Evolutionary conservation across 257 asterid genomes (phyloP), one percentile per base, ranked within the genome.

Genomic region (Haberlea rhodopensis): DNA sequence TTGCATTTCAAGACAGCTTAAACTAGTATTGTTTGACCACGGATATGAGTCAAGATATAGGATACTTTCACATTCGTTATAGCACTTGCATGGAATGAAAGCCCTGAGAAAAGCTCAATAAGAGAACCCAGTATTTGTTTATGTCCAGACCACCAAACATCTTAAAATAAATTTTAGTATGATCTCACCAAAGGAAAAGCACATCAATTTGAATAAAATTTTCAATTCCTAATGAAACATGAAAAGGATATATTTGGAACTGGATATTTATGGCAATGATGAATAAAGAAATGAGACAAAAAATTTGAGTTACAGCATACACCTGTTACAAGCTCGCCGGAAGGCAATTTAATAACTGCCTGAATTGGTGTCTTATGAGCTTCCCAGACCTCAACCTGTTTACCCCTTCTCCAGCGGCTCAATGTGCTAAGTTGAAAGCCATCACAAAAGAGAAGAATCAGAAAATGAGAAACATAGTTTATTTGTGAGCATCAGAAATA

Each of bases 271-370:
- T 40, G 20, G 15, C 16, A 37, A 31, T 53, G 48, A 27, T n/a
- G 23, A 48, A 52, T 54, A 15, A 66, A 70, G 3, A 28, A 72
- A 26, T 16, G 31, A 70, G 40, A 51, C 58, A 64, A 62, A 73
- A 68, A 52, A 29, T 15, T 31, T 61, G 2, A 24, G 25, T 53
- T 23, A 60, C 58, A 61, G n/a, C 11, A 31, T 55, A 43, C 63
- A 84, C 99, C 97, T 73, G 99, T 90, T 37, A 83, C 91, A 76
- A 94, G 82, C 79, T 86, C 96, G 40, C 99, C 96, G 11, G 97
- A 86, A 62, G 99, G 95, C 72, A 90, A 76, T 79, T 75, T 90
- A 61, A 84, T 69, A 77, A 90, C 70, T 65, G 97, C 82, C 80
- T 94, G 99, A 76, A 87, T 75, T 32, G 99, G 84, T 61, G 85